Evolutionary conservation across 2,329 filamentous ascomycete species (phyloP).

Genomic region (Gnomoniopsis sp.): DNA sequence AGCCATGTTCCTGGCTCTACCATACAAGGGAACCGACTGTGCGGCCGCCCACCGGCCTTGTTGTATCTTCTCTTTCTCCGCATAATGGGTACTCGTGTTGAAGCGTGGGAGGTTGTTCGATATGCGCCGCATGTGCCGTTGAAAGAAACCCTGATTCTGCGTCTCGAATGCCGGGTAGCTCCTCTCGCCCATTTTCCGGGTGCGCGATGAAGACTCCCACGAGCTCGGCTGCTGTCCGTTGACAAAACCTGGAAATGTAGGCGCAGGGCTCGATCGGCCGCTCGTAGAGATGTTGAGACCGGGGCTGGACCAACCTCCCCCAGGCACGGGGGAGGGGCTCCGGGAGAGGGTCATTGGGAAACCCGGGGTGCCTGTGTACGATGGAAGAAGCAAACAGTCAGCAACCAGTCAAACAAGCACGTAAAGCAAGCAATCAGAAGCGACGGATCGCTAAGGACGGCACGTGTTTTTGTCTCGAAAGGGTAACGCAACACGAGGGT

Average conservation of each 20-base stretch:
- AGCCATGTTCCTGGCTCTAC: conserved; percentile 42
- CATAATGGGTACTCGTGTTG: conserved; percentile 52
- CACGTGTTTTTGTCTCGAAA: conserved; percentile 1
- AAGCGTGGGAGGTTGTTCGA: conserved; percentile 78
- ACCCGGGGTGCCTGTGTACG: conserved; percentile 49
- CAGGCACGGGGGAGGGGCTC: conserved; percentile 79
- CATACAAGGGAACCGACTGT: conserved; percentile 42
- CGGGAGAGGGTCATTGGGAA: conserved; percentile 77
- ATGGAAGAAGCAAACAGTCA: neutral
- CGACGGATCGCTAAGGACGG: conserved; percentile 13
- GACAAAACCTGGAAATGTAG: conserved; percentile 40
- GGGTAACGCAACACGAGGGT: conserved; percentile 16
- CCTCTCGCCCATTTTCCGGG: conserved; percentile 69
- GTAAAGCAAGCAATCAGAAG: neutral
- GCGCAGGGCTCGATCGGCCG: conserved; percentile 65
- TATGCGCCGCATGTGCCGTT: conserved; percentile 75
- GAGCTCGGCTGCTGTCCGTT: conserved; percentile 57
- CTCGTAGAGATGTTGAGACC: conserved; percentile 68
- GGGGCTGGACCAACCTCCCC: conserved; percentile 86
- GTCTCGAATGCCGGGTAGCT: conserved; percentile 75
- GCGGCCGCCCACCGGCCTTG: conserved; percentile 52
- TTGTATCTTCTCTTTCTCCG: conserved; percentile 74
- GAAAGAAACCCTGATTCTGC: conserved; percentile 83
- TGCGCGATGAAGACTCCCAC: conserved; percentile 76
- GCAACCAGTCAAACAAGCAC: neutral